Percentiles rank a stretch among this genome's conserved stretches.
Evolutionary conservation across 495 filamentous ascomycete genomes (phyloP).

Genomic region (Neurospora sublineolata): DNA sequence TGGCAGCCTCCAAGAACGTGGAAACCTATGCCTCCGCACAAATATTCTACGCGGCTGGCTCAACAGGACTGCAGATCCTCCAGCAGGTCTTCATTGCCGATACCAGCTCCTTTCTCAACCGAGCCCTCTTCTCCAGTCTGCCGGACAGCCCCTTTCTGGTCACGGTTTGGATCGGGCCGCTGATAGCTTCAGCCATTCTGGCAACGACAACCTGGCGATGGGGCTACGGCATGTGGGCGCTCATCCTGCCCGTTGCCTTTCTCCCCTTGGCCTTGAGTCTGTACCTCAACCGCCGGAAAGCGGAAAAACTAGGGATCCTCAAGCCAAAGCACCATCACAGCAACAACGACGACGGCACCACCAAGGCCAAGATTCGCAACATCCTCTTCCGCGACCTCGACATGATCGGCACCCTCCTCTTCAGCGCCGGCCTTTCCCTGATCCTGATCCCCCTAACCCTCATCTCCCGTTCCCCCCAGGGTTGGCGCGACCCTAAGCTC

Average conservation of each 20-base stretch:
- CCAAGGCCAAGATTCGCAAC: conserved; percentile 18
- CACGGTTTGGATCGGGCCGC: conserved; percentile 43
- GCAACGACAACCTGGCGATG: conserved; percentile 44
- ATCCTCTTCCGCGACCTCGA: conserved; percentile 48
- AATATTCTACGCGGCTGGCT: conserved; percentile 35
- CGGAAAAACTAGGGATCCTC: conserved; percentile 27
- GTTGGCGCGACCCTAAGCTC: conserved; percentile 42
- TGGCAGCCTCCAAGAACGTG: conserved; percentile 28
- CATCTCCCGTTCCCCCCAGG: conserved; percentile 31
- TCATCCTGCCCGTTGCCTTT: conserved; percentile 44
- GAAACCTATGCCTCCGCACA: conserved; percentile 34
- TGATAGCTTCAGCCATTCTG: conserved; percentile 33
- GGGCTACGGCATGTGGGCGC: conserved; percentile 48
- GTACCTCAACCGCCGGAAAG: conserved; percentile 43
- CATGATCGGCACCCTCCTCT: conserved; percentile 41
- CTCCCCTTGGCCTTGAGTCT: conserved; percentile 41
- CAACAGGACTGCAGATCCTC: conserved; percentile 44
- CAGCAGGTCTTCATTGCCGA: conserved; percentile 55
- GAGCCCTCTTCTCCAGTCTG: conserved; percentile 49
- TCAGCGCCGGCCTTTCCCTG: conserved; percentile 46
- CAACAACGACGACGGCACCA: neutral
- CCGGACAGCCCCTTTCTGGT: conserved; percentile 50
- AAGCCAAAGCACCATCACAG: conserved; percentile 11
- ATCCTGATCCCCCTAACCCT: conserved; percentile 56
- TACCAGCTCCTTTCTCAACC: conserved; percentile 50